A percentile compares a stretch with the other conserved stretches of the same genome.
These are phyloP conservation scores for Pachyrhizus erosus DNA, from an alignment of 306 rosid genomes.

Conservation along the genomic window DNA sequence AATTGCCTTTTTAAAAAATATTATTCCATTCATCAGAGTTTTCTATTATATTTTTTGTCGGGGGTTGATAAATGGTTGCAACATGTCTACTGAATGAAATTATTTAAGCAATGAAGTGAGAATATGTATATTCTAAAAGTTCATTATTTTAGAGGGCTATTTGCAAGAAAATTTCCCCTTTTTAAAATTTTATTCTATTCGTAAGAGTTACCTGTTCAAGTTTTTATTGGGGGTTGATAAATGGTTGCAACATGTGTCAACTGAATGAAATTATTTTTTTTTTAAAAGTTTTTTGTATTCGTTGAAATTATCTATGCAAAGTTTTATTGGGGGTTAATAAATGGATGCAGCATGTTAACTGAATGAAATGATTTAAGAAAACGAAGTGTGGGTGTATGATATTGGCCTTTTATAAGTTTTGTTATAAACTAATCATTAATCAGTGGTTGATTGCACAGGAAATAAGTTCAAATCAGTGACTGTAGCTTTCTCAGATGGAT, in stretches of 20 bases:
- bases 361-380: not conserved
- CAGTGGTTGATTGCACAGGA: not conserved
- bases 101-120: not conserved
- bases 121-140: not conserved
- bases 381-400: not conserved
- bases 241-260: not conserved
- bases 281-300: too few species aligned
- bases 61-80: not conserved
- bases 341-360: not conserved
- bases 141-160: not conserved
- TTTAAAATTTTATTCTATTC: not conserved
- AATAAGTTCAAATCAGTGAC: conserved; percentile 3
- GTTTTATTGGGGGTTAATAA: not conserved
- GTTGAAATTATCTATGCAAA: not conserved
- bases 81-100: not conserved
- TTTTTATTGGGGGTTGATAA: not conserved
- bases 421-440: conserved; percentile 10
- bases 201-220: not conserved
- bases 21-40: not conserved
- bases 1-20: not conserved
- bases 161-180: not conserved
- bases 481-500: conserved; percentile 23
- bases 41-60: not conserved
- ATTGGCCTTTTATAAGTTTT: not conserved
- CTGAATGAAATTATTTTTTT: not conserved